phyloP scores from a whole-genome alignment of 192 early-diverging fungal genomes.

The Coemansia sp. region DNA sequence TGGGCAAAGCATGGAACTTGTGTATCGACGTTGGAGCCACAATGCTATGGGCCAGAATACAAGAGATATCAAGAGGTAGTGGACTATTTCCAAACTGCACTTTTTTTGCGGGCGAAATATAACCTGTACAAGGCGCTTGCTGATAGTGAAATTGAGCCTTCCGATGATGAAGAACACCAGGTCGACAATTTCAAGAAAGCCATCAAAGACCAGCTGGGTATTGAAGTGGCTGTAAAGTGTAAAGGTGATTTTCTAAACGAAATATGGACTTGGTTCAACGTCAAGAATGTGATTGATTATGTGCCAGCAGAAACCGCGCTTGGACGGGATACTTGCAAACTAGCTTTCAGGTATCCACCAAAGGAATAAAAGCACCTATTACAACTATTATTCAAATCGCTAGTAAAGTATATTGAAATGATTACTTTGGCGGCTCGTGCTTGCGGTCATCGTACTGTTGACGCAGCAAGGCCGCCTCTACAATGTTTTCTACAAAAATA shows the following conservation, averaged over 20 bases:
- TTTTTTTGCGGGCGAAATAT: constrained; percentile 56
- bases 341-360: background rate
- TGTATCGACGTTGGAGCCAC: constrained; percentile 60
- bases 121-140: constrained; percentile 56
- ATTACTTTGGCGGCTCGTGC: background rate
- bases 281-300: constrained; percentile 3
- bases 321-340: background rate
- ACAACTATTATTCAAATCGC: background rate
- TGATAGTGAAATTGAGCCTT: constrained; percentile 40
- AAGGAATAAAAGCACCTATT: background rate
- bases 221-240: constrained; percentile 46
- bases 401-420: background rate
- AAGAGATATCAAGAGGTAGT: constrained; percentile 52
- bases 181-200: constrained; percentile 28
- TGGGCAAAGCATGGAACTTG: constrained; percentile 82
- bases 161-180: constrained; percentile 28
- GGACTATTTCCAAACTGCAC: constrained; percentile 55
- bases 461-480: constrained; percentile 24
- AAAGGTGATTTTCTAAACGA: constrained; percentile 25
- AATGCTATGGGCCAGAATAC: constrained; percentile 52
- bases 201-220: constrained; percentile 15
- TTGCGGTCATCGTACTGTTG: constrained; percentile 10
- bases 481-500: constrained; percentile 49
- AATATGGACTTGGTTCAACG: constrained; percentile 46
- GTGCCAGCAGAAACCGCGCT: background rate